Evolutionary conservation across 768 basidiomycete genomes (phyloP), one percentile per base, ranked within the genome.

Genomic region (Mycena pura): DNA sequence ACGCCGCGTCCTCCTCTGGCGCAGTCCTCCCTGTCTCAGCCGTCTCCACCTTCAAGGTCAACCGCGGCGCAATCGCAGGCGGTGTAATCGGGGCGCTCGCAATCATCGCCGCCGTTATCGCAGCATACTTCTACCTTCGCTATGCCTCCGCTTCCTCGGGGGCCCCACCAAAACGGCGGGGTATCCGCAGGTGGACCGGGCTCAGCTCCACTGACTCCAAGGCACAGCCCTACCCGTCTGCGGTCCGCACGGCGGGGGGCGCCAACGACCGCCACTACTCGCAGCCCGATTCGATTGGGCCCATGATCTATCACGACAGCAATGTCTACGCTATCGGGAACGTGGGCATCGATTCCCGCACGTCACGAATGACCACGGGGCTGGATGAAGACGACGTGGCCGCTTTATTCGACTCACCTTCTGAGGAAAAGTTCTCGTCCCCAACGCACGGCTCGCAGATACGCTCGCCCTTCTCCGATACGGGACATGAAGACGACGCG

Each of bases 41-140:
- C 6, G 47, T 70, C 7, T 69, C 74, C n/a, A n/a, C n/a, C 17
- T 62, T 75, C 15, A 60, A 67, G 5, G 68, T 72, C 7, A 80
- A 80, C 36, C 71, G 73, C 1, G 82, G 78, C 0, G 76, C 77
- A 8, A 82, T 89, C 25, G 80, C 78, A 6, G 89, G 87, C 2
- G 81, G 81, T 24, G 78, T 83, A 19, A 63, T 88, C 4, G 87
- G 84, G 5, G 83, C 77, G 2, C 66, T 78, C 3, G 80, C 72
- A 14, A 53, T 85, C 29, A 40, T 78, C 8, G 65, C 73, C 27
- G 64, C 62, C 5, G 62, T 81, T 21, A 66, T 76, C 15, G 67
- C 74, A 7, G 62, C 62, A 46, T 63, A 41, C 56, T 63, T 63
- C 49, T 63, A 63, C 32, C 25, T 63, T 11, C 44, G 62, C 50